Conservation (phyloP, 2,329 filamentous ascomycete species). For the Magnaporthales sp. region DNA sequence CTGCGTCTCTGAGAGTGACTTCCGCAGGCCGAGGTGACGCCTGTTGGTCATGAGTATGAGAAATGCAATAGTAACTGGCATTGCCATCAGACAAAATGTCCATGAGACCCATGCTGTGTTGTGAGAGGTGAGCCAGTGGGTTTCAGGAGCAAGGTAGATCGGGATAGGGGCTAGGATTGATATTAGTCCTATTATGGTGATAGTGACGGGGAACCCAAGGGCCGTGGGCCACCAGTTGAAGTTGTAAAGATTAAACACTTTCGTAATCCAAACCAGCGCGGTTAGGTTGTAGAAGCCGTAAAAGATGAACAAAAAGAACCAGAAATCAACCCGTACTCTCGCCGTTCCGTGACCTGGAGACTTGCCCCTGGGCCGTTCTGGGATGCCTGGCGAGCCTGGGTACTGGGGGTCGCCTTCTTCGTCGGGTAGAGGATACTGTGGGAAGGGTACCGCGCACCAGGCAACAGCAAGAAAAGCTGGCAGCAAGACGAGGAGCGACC, state of each 20-base stretch:
- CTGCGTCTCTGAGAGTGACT: constrained; percentile 56
- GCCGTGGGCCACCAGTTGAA: constrained; percentile 62
- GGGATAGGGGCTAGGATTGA: constrained; percentile 52
- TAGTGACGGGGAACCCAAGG: constrained; percentile 56
- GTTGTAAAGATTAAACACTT: constrained; percentile 62
- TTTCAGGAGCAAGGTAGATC: constrained; percentile 45
- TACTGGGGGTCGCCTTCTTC: constrained; percentile 25
- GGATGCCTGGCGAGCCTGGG: constrained; percentile 5
- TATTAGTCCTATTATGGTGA: constrained; percentile 51
- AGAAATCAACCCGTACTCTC: constrained; percentile 58
- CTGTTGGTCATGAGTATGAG: constrained; percentile 55
- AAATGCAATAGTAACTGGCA: constrained; percentile 59
- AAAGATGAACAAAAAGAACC: constrained; percentile 64
- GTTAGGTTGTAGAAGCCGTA: constrained; percentile 62
- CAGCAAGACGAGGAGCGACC: constrained; percentile 50
- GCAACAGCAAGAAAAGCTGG: constrained; percentile 52
- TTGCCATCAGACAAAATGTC: constrained; percentile 62
- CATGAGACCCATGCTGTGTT: constrained; percentile 63
- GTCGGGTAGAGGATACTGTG: constrained; percentile 47
- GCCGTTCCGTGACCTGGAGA: constrained; percentile 55
- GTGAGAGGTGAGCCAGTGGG: constrained; percentile 46
- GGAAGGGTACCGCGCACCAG: constrained; percentile 59
- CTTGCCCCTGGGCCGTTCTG: constrained; percentile 24
- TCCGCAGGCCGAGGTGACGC: constrained; percentile 51
- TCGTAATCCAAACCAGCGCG: constrained; percentile 58